Conservation (phyloP, 2,329 filamentous ascomycete genomes). For the Monosporascus cannonballus region DNA sequence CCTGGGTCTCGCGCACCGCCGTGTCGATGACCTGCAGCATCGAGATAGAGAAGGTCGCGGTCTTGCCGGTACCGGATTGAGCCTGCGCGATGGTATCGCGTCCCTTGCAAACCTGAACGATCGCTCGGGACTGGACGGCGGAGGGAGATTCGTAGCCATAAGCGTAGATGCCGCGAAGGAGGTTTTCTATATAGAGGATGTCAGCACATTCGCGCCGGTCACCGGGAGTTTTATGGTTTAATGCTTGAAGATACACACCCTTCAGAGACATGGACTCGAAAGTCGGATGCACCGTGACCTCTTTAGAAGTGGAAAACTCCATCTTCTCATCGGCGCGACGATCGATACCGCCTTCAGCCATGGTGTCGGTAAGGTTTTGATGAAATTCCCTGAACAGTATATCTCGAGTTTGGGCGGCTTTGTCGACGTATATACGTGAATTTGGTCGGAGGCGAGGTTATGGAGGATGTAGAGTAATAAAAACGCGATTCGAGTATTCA, state of each 20-base stretch:
- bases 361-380: conserved; percentile 38
- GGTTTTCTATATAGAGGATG: conserved; percentile 57
- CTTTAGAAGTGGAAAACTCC: conserved; percentile 97
- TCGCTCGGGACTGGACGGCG: conserved; percentile 93
- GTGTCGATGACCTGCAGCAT: conserved; percentile 96
- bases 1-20: conserved; percentile 85
- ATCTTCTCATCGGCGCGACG: conserved; percentile 92
- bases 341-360: conserved; percentile 85
- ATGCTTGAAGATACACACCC: conserved; percentile 36
- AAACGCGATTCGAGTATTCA: not conserved
- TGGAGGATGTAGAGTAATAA: not conserved
- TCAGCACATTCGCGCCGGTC: conserved; percentile 7
- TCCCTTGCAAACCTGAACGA: conserved; percentile 98
- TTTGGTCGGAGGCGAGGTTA: not conserved
- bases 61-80: conserved; percentile 95
- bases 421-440: not conserved
- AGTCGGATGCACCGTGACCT: conserved; percentile 90
- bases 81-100: conserved; percentile 98
- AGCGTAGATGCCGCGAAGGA: conserved; percentile 94
- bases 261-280: conserved; percentile 97
- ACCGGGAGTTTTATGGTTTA: not conserved
- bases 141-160: conserved; percentile 99
- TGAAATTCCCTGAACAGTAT: not conserved
- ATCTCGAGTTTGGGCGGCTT: not conserved
- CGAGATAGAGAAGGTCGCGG: conserved; percentile 91